Percentiles rank a stretch among this genome's conserved stretches.
These are phyloP conservation scores for Vitis rupestris DNA, from an alignment of 164 flowering plant species.

Conservation along the genomic window DNA sequence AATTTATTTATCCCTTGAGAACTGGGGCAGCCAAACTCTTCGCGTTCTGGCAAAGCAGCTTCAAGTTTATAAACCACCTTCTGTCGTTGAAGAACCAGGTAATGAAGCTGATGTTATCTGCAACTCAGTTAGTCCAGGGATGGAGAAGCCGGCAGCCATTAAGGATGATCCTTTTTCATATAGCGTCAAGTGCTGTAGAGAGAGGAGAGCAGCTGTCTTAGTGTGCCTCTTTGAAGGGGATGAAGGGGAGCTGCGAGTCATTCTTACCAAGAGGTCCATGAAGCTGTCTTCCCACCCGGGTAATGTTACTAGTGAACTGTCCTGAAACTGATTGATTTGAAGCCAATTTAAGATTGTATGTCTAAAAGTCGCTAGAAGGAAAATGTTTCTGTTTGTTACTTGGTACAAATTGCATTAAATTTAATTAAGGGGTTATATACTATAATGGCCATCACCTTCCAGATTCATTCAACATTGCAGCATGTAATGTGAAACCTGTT, in stretches of 20 bases:
- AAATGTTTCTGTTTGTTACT: too few species aligned
- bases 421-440: too few species aligned
- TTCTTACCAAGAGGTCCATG: conserved; percentile 42
- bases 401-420: too few species aligned
- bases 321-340: too few species aligned
- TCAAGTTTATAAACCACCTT: conserved; percentile 3
- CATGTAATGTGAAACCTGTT: too few species aligned
- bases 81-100: not conserved
- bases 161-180: too few species aligned
- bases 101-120: not conserved
- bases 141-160: too few species aligned
- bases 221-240: conserved; percentile 36
- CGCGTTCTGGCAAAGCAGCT: conserved; percentile 18
- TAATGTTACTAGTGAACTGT: not conserved
- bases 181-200: conserved; percentile 1
- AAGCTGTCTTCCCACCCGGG: conserved; percentile 38
- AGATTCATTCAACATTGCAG: too few species aligned
- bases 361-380: too few species aligned
- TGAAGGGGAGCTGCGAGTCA: conserved; percentile 35
- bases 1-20: not conserved
- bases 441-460: too few species aligned
- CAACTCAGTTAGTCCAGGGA: too few species aligned
- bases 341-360: too few species aligned
- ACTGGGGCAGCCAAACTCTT: conserved; percentile 14
- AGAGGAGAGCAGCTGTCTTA: conserved; percentile 41